Evolutionary conservation across 495 filamentous ascomycete genomes (phyloP), one percentile per base, ranked within the genome.

Genomic region (Aspergillus coremiiformis): DNA sequence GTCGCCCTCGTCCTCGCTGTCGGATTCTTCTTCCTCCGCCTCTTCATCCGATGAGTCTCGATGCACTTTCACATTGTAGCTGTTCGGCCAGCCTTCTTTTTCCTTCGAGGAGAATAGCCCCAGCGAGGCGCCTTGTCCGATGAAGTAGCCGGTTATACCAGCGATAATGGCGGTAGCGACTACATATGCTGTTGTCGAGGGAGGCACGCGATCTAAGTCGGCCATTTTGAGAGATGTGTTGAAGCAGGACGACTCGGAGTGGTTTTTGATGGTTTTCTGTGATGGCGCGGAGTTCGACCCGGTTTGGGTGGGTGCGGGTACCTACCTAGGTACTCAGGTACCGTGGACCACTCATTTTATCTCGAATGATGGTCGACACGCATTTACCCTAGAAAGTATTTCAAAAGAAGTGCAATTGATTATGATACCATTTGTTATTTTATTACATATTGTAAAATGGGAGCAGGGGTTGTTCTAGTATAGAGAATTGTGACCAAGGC

Each of bases 131-230:
- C 71, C 77, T 66, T 79, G 75, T 55, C 75, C 75, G 63, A 77
- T 65, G 62, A 86, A 78, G 66, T 87, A 89, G 60, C 86, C 86
- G 4, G 77, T 73, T 52, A 86, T 60, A 55, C 83, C 78, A 57
- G 81, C 76, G 47, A 88, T 60, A 56, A 89, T 78, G 53, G 76
- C 76, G 12, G 84, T 86, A 22, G 82, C 78, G 41, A 89, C 64
- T 33, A 87, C 63, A 53, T 76, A 73, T 30, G 75, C 68, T 15
- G 71, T 62, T 14, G 73, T 79, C 15, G 74, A 76, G 3, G 77
- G 75, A 8, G 70, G 60, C 2, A 66, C 37, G 37, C 62, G 69
- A 21, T 76, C 70, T 26, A 73, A 22, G 3, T 70, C 67, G 23
- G 73, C 62, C 73, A 77, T 77, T 57, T 51, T 68, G n/a, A 17